Conservation (phyloP, 1,139 yeast species). For the Geotrichum armillariae region DNA sequence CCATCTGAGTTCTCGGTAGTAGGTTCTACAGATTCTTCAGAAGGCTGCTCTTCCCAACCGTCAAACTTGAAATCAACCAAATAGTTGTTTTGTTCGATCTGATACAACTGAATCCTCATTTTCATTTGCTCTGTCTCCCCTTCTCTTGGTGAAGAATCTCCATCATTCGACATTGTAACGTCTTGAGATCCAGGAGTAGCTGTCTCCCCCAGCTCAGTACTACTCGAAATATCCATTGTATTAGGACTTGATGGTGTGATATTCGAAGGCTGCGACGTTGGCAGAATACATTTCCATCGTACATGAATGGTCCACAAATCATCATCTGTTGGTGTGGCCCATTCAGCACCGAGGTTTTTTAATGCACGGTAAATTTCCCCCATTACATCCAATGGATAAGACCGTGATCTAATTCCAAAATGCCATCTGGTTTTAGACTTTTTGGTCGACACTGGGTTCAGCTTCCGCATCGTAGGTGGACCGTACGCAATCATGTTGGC, state of each 20-base stretch:
- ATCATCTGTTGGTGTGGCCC: slow-evolving; percentile 86
- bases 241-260: slow-evolving; percentile 22
- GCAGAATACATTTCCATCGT: slow-evolving; percentile 83
- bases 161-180: slow-evolving; percentile 10
- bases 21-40: not conserved
- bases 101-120: slow-evolving; percentile 95
- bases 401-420: slow-evolving; percentile 93
- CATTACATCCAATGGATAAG: slow-evolving; percentile 97
- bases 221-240: slow-evolving; percentile 22
- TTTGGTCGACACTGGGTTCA: slow-evolving; percentile 74
- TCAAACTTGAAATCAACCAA: slow-evolving; percentile 96
- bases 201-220: slow-evolving; percentile 10
- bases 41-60: slow-evolving; percentile 69
- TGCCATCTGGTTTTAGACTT: slow-evolving; percentile 98
- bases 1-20: not conserved
- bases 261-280: slow-evolving; percentile 35
- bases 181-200: slow-evolving; percentile 18
- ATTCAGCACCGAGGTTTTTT: slow-evolving; percentile 92
- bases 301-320: slow-evolving; percentile 97
- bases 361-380: slow-evolving; percentile 96
- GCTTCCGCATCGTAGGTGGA: slow-evolving; percentile 46
- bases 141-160: slow-evolving; percentile 15
- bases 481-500: slow-evolving; percentile 72
- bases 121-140: slow-evolving; percentile 65
- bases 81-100: slow-evolving; percentile 92